Base-by-base conservation (phyloP, 2,329 filamentous ascomycete species). In the Exophiala xenobiotica region DNA sequence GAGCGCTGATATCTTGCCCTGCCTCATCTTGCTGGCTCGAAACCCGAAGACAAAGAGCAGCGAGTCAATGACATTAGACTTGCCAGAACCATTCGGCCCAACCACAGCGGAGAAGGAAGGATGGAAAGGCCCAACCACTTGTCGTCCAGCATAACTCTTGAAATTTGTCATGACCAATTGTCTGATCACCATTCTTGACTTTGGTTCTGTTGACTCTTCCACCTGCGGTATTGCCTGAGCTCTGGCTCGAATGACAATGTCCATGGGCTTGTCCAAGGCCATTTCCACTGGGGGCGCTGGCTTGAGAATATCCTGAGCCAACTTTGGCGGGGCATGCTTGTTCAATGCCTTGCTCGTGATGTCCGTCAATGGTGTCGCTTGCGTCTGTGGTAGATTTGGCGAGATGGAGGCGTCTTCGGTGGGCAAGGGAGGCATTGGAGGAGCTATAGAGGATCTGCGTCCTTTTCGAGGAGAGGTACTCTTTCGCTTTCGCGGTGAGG, bases 1-100 rank as follows among this genome's bases (percentile, higher is more conserved):
- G 42, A 99, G 76, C 3, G 93, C 93, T 1, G 93, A 99, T 41
- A 99, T 90, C 74, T 99, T 99, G 65, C 93, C 93, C 70, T 99
- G 93, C 65, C 93, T 82, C 93, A 99, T 99, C 74, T 99, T 99
- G 78, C 92, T 97, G 35, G 93, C 93, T 54, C 93, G 86, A 75
- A 99, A 99, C 47, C 95, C 93, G 67, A 99, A 99, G n/a, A 99
- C 93, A 65, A 99, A 99, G 1, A 99, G 81, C 22, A 99, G 76
- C 2, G 93, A 96, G 71, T 99, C 93, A 66, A 99, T 99, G 57
- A 99, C 95, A 64, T 99, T 99, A 18, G 93, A 97, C 69, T 99
- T 99, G 53, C 93, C 93, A 7, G 93, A 99, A 55, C 93, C 93
- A 68, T 99, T 99, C 43, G 95, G 93, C 0, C 93, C 95, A 7